A percentile compares a stretch with the other conserved stretches of the same genome.
These are phyloP conservation scores for Trypanosoma grayi DNA, from an alignment of 208 protist genomes.

Conservation along the genomic window DNA sequence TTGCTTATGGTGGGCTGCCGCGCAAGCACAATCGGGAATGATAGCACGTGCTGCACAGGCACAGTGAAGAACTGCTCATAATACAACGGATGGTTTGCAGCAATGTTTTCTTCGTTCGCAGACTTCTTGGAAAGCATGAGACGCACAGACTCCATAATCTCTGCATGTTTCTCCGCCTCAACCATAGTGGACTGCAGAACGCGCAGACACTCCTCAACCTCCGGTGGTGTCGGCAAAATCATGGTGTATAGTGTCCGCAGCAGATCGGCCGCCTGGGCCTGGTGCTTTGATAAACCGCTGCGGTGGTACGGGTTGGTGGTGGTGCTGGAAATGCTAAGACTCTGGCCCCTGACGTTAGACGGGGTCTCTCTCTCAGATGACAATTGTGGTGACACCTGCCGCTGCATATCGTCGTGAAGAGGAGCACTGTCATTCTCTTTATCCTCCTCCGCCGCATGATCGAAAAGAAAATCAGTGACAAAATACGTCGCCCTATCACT, in stretches of 20 bases:
- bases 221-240: conserved; percentile 60
- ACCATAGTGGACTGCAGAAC: conserved; percentile 38
- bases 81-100: neutral
- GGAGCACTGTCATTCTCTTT: neutral
- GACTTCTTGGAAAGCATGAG: conserved; percentile 2
- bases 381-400: no score
- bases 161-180: conserved; percentile 47
- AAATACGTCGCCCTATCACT: neutral
- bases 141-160: conserved; percentile 41
- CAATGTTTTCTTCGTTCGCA: neutral
- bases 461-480: conserved; percentile 26
- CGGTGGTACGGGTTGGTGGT: conserved; percentile 15
- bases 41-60: conserved; percentile 43
- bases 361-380: neutral
- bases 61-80: conserved; percentile 28
- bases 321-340: no score
- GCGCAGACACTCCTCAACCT: conserved; percentile 43
- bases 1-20: conserved; percentile 26
- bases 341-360: neutral
- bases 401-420: conserved; percentile 10
- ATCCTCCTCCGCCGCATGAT: conserved; percentile 14
- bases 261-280: conserved; percentile 43
- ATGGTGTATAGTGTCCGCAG: conserved; percentile 38
- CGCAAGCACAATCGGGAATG: conserved; percentile 19
- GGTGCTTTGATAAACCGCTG: conserved; percentile 25